phyloP scores from a whole-genome alignment of 2,329 filamentous ascomycete species.

The Alternaria novae-zelandiae region DNA sequence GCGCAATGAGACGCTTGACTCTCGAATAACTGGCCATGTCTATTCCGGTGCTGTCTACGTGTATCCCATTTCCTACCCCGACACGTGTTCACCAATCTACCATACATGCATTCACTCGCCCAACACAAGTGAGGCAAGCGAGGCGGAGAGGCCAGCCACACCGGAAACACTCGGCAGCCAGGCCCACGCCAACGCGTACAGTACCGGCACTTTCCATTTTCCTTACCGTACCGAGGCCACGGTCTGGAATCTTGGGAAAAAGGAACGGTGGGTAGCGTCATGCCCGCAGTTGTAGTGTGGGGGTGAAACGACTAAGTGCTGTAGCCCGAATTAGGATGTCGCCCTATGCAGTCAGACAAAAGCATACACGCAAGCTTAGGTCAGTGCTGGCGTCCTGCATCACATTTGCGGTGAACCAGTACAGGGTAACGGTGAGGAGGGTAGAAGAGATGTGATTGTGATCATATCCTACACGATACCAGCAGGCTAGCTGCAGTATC shows the following conservation, averaged over 20 bases:
- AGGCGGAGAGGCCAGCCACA: not conserved
- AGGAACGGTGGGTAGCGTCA: not conserved
- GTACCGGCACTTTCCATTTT: not conserved
- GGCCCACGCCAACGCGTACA: not conserved
- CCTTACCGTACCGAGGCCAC: not conserved
- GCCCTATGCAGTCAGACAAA: not conserved
- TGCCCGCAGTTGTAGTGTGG: not conserved
- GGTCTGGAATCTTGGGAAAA: not conserved
- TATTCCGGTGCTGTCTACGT: not conserved
- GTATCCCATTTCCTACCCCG: not conserved
- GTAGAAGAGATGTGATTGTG: not conserved
- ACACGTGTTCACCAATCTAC: not conserved
- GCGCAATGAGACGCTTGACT: not conserved
- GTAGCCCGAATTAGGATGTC: not conserved
- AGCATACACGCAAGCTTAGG: not conserved
- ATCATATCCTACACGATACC: not conserved
- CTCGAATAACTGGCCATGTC: too few relatives aligned
- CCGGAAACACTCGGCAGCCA: not conserved
- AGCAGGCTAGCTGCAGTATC: not conserved
- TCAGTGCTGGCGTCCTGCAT: not conserved
- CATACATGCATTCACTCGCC: not conserved
- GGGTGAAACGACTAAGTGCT: not conserved
- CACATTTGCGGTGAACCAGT: not conserved
- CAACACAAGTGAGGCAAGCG: not conserved
- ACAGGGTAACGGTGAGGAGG: not conserved